Percentiles rank a stretch among this genome's conserved stretches.
phyloP scores from a whole-genome alignment of 2,329 filamentous ascomycete genomes.

The Aspergillus terreus region DNA sequence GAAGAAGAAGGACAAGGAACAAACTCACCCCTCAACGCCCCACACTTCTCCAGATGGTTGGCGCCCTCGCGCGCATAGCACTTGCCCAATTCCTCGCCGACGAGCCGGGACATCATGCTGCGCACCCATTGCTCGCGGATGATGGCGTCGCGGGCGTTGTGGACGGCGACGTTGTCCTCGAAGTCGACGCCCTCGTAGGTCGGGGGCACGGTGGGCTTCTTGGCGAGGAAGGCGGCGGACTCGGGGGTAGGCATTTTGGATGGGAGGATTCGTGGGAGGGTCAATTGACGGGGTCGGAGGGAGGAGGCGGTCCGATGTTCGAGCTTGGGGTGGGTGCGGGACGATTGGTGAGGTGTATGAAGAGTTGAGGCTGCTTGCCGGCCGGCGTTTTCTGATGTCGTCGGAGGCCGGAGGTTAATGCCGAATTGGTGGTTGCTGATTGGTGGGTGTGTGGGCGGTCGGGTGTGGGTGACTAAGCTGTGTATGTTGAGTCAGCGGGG shows the following conservation, averaged over 20 bases:
- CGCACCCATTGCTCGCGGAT: conserved; percentile 66
- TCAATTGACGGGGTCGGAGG: not conserved
- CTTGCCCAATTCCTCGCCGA: conserved; percentile 64
- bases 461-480: not conserved
- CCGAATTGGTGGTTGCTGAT: conserved; percentile 25
- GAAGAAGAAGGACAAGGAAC: conserved; percentile 9
- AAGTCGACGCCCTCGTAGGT: conserved; percentile 66
- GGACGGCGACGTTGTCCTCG: conserved; percentile 60
- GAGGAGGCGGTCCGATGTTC: not conserved
- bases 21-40: conserved; percentile 59
- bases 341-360: conserved; percentile 10
- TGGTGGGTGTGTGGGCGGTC: conserved; percentile 24
- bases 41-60: conserved; percentile 67
- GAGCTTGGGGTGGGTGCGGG: conserved; percentile 6
- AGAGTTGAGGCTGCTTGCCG: not conserved
- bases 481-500: not conserved
- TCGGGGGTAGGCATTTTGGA: conserved; percentile 61
- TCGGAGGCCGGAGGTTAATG: conserved; percentile 2
- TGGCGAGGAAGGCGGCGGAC: conserved; percentile 60
- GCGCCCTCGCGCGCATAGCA: conserved; percentile 64
- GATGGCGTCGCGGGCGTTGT: conserved; percentile 62
- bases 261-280: not conserved
- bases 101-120: conserved; percentile 65
- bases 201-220: conserved; percentile 62
- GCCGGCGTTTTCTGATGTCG: conserved; percentile 6